Percentiles rank a stretch among this genome's conserved stretches.
Conservation (phyloP, 768 basidiomycete genomes). For the Holtermanniella nyarrowii region DNA sequence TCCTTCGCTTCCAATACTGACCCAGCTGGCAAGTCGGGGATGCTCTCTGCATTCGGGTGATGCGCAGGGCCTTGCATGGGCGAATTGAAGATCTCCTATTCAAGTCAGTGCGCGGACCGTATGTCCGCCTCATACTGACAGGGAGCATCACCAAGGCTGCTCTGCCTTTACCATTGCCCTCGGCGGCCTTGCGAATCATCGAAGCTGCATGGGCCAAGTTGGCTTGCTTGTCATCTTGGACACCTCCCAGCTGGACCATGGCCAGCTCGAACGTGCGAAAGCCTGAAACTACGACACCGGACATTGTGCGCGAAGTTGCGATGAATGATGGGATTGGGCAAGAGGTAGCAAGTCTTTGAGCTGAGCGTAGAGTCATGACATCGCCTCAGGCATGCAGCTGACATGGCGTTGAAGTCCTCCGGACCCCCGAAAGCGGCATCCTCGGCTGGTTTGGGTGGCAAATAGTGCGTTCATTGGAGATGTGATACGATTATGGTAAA, state of each 20-base stretch:
- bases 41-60: slow-evolving; percentile 6
- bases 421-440: too few relatives aligned
- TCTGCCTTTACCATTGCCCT: neutral
- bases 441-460: too few relatives aligned
- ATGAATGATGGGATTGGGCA: too few relatives aligned
- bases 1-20: neutral
- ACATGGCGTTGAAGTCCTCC: too few relatives aligned
- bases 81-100: slow-evolving; percentile 17
- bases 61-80: slow-evolving; percentile 7
- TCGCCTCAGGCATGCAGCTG: too few relatives aligned
- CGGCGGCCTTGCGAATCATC: slow-evolving; percentile 8
- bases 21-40: neutral
- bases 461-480: too few relatives aligned
- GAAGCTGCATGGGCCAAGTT: slow-evolving; percentile 6
- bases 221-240: neutral
- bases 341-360: too few relatives aligned
- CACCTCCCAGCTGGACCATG: slow-evolving; percentile 10
- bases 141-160: slow-evolving; percentile 11
- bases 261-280: slow-evolving; percentile 2
- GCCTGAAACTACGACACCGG: neutral
- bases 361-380: too few relatives aligned
- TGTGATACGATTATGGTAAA: too few relatives aligned
- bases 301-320: neutral
- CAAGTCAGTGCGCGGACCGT: neutral
- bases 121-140: slow-evolving; percentile 1